Base-by-base conservation (phyloP, 768 basidiomycete species). In the Kwoniella europaea region DNA sequence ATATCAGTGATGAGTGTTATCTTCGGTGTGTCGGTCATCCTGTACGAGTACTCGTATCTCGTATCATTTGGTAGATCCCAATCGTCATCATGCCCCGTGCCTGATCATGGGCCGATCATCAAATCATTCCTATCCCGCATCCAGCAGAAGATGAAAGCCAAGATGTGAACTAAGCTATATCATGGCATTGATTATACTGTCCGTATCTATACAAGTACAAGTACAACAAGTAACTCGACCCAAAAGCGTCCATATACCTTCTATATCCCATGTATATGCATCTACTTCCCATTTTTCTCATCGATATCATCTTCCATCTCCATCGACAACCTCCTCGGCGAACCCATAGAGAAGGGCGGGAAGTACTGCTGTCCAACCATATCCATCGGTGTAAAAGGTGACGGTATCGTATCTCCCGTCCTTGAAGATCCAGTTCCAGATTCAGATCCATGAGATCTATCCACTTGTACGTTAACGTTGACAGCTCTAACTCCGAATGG, bases 401-500 rank as follows among this genome's bases (percentile, higher is more conserved):
- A 64, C 4, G 55, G 46, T 13, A 52, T 9, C 18, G 50, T 41
- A 43, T 41, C 27, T 2, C 54, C 60, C 2, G 42, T 46, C 50
- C 42, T 20, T 46, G 67, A 68, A 0, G 67, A 62, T 1, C 46
- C 41, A 20, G 41, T 12, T 13, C 15, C n/a, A 41, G 29, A 18
- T 22, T 41, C 29, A 56, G 24, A 16, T 29, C 50, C 29, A 18
- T 1, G 0, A 5, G 52, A 41, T 50, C 46, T 18, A 20, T 35
- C 55, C 55, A 56, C 55, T 61, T 35, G 35, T 35, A 35, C 35
- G 1, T 35, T 35, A 35, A 35, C 35, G 35, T 35, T 35, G 35
- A 68, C 20, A 6, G 63, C 24, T 27, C 69, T 53, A 1, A 71
- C 71, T 13, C 71, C 71, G 59, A 66, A 67, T 4, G 71, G 65